phyloP scores from a whole-genome alignment of 306 rosid genomes.

The Castanospermum australe region DNA sequence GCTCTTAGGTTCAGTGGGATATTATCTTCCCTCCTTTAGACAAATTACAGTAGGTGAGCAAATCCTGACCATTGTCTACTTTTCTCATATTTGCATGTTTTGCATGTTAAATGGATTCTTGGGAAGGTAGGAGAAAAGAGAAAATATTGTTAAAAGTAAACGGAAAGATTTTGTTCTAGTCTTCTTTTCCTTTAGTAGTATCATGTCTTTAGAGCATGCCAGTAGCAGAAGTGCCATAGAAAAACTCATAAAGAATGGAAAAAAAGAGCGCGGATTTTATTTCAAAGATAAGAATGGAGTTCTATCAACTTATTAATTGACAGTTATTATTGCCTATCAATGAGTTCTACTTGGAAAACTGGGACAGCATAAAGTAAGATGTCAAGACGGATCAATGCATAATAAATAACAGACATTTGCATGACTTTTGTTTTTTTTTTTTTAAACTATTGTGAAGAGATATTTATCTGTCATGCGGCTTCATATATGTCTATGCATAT shows the following conservation, averaged over 20 bases:
- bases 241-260: too few relatives aligned
- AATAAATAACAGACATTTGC: not conserved
- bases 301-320: not conserved
- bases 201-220: too few relatives aligned
- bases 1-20: not conserved
- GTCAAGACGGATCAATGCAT: slow-evolving; percentile 1
- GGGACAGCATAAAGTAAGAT: not conserved
- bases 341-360: slow-evolving; percentile 8
- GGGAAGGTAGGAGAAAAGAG: not conserved
- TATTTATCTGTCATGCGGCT: not conserved
- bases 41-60: not conserved
- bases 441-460: not conserved
- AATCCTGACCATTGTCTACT: not conserved
- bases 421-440: not conserved
- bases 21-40: not conserved
- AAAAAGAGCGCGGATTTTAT: not conserved
- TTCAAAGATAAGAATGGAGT: not conserved
- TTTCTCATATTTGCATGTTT: not conserved
- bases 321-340: not conserved
- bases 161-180: too few relatives aligned
- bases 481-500: not conserved
- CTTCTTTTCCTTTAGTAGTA: too few relatives aligned
- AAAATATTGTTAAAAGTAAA: too few relatives aligned
- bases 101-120: not conserved
- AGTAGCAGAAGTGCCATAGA: too few relatives aligned